phyloP scores from a whole-genome alignment of 768 basidiomycete species.

The Suillus brevipes region DNA sequence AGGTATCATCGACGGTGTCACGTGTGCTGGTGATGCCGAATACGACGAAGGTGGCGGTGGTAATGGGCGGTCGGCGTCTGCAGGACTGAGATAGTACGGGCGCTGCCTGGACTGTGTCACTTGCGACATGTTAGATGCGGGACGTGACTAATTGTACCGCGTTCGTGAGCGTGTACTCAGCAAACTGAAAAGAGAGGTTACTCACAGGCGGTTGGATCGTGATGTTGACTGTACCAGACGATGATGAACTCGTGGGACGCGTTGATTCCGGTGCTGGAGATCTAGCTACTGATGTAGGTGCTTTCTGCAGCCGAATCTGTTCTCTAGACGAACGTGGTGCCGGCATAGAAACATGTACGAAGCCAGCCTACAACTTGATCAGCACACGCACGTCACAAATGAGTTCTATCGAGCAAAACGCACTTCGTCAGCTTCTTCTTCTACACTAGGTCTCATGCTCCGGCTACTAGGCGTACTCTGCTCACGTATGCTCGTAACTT shows the following conservation, averaged over 20 bases:
- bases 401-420: constrained; percentile 1
- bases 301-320: constrained; percentile 13
- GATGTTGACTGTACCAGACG: constrained; percentile 32
- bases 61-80: constrained; percentile 40
- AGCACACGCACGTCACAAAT: not conserved
- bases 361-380: constrained; percentile 25
- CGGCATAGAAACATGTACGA: constrained; percentile 38
- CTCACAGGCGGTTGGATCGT: constrained; percentile 35
- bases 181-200: constrained; percentile 1
- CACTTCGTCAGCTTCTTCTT: constrained; percentile 39
- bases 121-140: constrained; percentile 36
- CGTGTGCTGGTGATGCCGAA: not conserved
- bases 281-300: not conserved
- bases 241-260: constrained; percentile 28
- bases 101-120: constrained; percentile 25
- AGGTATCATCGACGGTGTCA: constrained; percentile 9
- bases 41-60: constrained; percentile 25
- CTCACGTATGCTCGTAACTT: constrained; percentile 46
- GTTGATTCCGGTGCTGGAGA: constrained; percentile 17
- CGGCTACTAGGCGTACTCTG: constrained; percentile 19
- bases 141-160: not conserved
- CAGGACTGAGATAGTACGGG: constrained; percentile 37
- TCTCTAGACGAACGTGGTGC: constrained; percentile 27
- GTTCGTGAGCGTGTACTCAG: not conserved
- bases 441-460: constrained; percentile 37